Evolutionary conservation across 441 rosid genomes (phyloP), one percentile per base, ranked within the genome.

Genomic region (Erodium moschatum): DNA sequence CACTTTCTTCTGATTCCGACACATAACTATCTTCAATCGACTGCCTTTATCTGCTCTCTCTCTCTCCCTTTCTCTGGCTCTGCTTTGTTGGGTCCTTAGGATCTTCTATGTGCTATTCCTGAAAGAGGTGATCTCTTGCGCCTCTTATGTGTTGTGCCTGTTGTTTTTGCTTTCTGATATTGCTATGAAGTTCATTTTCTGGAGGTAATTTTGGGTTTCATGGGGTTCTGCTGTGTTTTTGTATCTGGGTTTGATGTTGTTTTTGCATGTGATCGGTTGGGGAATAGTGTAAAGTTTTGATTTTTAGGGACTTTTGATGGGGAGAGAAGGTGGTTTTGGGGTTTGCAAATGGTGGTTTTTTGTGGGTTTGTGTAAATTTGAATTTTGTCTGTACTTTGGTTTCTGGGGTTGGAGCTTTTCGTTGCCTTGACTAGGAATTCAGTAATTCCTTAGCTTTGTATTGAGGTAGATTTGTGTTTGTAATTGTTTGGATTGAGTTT

Each of bases 231-330:
- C 3, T 56, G 64, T 60, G 64, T 20, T 60, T 60, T 2, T 60
- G 64, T 21, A 7, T 60, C 10, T 60, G 64, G 64, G 64, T 60
- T 60, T 20, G 29, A 11, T 60, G 33, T 29, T 60, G 33, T 29
- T 29, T 60, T 60, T 60, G 64, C 31, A 60, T 60, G 64, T 60
- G 64, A 60, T 60, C 64, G 33, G 64, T 19, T 60, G 64, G 29
- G 12, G 31, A 18, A 8, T 2, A 21, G 13, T 60, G 64, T 60
- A 10, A 60, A 60, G 12, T 60, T 60, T 3, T 60, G 64, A 60
- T 60, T 21, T 60, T 60, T 60, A 21, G 64, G 31, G n/a, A 20
- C 10, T 60, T 50, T 50, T n/a, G 19, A 4, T n/a, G 19, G 6
- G 19, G 58, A 50, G 58, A 13, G 58, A 50, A 50, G 58, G 58